Base-by-base conservation (phyloP, 805 yeast genomes). In the Tetrapisispora pingtungensis region DNA sequence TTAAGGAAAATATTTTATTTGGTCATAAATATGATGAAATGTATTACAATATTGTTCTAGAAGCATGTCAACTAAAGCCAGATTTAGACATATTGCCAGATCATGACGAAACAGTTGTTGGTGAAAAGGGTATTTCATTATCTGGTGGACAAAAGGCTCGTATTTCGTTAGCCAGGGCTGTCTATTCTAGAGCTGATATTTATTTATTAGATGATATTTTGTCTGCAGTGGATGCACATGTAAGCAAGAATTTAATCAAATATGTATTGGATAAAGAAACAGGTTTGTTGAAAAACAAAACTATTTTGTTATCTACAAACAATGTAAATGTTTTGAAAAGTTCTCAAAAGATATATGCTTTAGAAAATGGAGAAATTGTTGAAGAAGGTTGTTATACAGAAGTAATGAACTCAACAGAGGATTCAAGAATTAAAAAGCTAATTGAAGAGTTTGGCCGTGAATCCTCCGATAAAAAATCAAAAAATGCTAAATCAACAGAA, bases 141-240 rank as follows among this genome's bases (percentile, higher is more conserved):
- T 72, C 78, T 8, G 81, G 81, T 32, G 81, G 84, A 8, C 84
- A 78, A 55, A 78, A 75, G 55, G 81, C 82, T 0, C 61, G 88
- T 58, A 62, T 81, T 26, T 72, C 80, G 13, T 63, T 81, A 36
- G 87, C 87, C 0, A 71, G 88, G 54, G 84, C 86, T 0, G 81
- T 81, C 4, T 81, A 81, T 55, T 64, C 84, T 0, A 64, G 78
- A 43, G 70, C 74, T 2, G 84, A 80, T 59, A 66, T 80, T 7
- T 73, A 75, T 46, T 56, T 81, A 33, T 51, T 81, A 43, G 88
- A 81, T 63, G 88, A 81, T 56, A 70, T 81, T 22, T 64, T 81
- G 45, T 74, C 82, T 50, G 87, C 87, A 2, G 88, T 81, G 17
- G 88, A 81, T 64, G 78, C 84, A 2, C 80, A 80, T 56, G 88